Conservation (phyloP, 352 stramenopile species). For the Vaucheria bursata region DNA sequence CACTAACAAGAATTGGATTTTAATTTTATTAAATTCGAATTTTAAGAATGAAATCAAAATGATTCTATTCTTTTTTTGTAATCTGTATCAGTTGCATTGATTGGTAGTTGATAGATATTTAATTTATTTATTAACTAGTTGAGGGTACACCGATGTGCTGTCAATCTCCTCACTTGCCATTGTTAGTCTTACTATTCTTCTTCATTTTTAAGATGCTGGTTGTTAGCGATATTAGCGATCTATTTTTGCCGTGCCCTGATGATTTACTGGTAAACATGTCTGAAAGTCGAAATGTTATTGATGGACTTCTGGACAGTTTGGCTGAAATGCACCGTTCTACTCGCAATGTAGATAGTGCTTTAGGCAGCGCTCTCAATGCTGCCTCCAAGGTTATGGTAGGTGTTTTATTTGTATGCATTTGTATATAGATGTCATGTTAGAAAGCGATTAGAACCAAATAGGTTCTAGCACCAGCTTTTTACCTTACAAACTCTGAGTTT, state of each 20-base stretch:
- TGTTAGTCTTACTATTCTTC: no score
- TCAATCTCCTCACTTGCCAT: no score
- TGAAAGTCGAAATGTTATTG: slow-evolving; percentile 82
- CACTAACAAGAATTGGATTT: no score
- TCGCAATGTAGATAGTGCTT: slow-evolving; percentile 51
- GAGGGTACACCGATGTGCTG: no score
- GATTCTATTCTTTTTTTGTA: no score
- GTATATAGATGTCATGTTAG: neutral
- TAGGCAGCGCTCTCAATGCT: slow-evolving; percentile 80
- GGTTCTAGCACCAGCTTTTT: neutral
- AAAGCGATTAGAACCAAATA: neutral
- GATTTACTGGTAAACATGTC: slow-evolving; percentile 95
- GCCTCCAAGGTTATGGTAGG: slow-evolving; percentile 86
- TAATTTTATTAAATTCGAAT: no score
- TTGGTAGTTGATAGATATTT: no score
- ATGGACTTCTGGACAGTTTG: slow-evolving; percentile 82
- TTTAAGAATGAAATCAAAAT: no score
- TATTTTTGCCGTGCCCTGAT: slow-evolving; percentile 72
- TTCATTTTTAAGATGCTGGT: no score
- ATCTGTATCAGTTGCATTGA: no score
- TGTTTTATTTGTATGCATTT: neutral
- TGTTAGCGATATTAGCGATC: slow-evolving; percentile 71
- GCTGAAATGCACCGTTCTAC: slow-evolving; percentile 70
- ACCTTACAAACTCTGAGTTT: no score
- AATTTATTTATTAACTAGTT: no score